phyloP scores from a whole-genome alignment of 371 early-diverging fungal species.

The Haplosporangium sp. region DNA sequence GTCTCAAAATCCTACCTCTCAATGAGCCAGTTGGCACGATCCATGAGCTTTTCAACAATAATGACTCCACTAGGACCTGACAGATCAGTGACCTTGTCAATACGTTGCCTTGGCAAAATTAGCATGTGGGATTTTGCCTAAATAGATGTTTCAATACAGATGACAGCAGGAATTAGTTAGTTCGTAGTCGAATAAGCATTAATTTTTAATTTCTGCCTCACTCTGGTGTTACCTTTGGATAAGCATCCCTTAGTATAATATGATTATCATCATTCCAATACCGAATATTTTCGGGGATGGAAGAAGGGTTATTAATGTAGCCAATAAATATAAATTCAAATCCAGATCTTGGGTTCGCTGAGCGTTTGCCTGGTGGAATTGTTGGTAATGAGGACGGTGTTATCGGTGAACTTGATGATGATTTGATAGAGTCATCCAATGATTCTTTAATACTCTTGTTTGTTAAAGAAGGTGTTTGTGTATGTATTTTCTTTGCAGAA shows the following conservation, averaged over 20 bases:
- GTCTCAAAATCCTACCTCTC: constrained; percentile 12
- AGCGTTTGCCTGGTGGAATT: neutral
- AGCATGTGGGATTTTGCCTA: constrained; percentile 60
- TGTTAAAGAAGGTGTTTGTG: neutral
- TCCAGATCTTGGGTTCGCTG: neutral
- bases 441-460: neutral
- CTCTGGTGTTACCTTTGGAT: constrained; percentile 58
- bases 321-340: constrained; percentile 25
- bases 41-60: constrained; percentile 22
- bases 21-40: constrained; percentile 25
- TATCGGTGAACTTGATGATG: neutral
- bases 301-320: constrained; percentile 56
- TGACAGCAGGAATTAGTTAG: too few relatives aligned
- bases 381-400: neutral
- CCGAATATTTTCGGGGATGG: constrained; percentile 40
- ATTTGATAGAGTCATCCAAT: neutral
- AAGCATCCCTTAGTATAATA: constrained; percentile 63
- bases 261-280: constrained; percentile 48
- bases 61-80: constrained; percentile 24
- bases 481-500: neutral
- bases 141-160: too few relatives aligned
- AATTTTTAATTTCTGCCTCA: too few relatives aligned
- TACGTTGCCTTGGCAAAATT: constrained; percentile 59
- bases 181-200: too few relatives aligned
- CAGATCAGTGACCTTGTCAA: constrained; percentile 55